These are phyloP conservation scores for Lantana camara DNA, from an alignment of 257 asterid genomes.

Conservation along the genomic window DNA sequence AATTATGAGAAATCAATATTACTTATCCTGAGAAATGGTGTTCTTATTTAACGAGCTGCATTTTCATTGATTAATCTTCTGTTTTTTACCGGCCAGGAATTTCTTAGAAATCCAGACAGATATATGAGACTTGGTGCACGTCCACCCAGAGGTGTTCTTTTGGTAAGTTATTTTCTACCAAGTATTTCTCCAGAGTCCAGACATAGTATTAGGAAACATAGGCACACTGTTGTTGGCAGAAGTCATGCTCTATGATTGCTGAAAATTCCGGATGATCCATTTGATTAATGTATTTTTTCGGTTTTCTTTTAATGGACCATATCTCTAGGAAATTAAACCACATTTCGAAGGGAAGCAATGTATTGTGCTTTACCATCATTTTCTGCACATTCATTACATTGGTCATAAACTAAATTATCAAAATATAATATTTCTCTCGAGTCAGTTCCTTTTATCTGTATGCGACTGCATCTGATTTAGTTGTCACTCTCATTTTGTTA, in stretches of 20 bases:
- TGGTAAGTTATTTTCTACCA: constrained; percentile 65
- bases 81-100: constrained; percentile 63
- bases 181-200: constrained; percentile 8
- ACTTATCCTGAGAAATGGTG: constrained; percentile 1
- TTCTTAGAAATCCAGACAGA: constrained; percentile 92
- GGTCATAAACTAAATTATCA: not conserved
- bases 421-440: constrained; percentile 17
- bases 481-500: constrained; percentile 29
- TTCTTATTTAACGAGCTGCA: constrained; percentile 13
- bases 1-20: constrained; percentile 3
- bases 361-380: constrained; percentile 2
- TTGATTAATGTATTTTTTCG: constrained; percentile 5
- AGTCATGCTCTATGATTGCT: constrained; percentile 15
- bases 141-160: constrained; percentile 98
- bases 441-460: constrained; percentile 10
- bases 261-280: constrained; percentile 25
- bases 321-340: not conserved
- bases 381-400: constrained; percentile 18
- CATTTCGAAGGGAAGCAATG: not conserved
- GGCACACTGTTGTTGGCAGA: constrained; percentile 18
- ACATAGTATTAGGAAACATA: constrained; percentile 17
- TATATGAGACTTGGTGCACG: constrained; percentile 94
- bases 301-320: constrained; percentile 9
- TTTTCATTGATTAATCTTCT: constrained; percentile 27
- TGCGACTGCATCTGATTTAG: constrained; percentile 8